Conservation (phyloP, 495 filamentous ascomycete genomes). For the Tuber magnatum region DNA sequence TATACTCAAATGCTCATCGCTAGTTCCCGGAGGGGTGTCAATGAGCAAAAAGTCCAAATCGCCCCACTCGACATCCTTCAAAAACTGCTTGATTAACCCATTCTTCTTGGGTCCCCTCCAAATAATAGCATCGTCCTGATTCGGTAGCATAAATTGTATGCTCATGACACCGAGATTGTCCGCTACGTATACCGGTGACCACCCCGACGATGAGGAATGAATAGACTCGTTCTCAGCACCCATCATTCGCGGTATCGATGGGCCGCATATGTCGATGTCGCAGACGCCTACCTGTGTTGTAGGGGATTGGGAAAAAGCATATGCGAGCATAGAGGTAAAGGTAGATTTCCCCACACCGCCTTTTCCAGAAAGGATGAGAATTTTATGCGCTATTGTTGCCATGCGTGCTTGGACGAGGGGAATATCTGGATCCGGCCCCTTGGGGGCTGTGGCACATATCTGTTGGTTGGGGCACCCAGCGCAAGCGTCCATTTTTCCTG, state of each 20-base stretch:
- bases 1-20: constrained; percentile 88
- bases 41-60: constrained; percentile 86
- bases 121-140: constrained; percentile 85
- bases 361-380: constrained; percentile 85
- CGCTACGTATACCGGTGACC: constrained; percentile 87
- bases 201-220: constrained; percentile 70
- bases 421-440: constrained; percentile 92
- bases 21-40: constrained; percentile 91
- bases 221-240: constrained; percentile 89
- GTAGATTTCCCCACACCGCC: constrained; percentile 95
- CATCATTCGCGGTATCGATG: constrained; percentile 95
- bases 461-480: constrained; percentile 90
- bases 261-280: constrained; percentile 95
- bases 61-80: constrained; percentile 97
- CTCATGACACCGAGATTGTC: constrained; percentile 93
- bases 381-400: constrained; percentile 74
- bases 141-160: constrained; percentile 94
- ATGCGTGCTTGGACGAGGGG: constrained; percentile 78
- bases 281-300: constrained; percentile 76
- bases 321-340: constrained; percentile 75
- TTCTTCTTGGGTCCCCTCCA: constrained; percentile 99
- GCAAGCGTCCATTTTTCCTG: constrained; percentile 81
- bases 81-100: constrained; percentile 90
- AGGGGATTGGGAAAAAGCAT: constrained; percentile 73
- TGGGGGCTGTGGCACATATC: constrained; percentile 89